Evolutionary conservation across 2,329 filamentous ascomycete genomes (phyloP).

Genomic region (Ceratocystis colombiana): DNA sequence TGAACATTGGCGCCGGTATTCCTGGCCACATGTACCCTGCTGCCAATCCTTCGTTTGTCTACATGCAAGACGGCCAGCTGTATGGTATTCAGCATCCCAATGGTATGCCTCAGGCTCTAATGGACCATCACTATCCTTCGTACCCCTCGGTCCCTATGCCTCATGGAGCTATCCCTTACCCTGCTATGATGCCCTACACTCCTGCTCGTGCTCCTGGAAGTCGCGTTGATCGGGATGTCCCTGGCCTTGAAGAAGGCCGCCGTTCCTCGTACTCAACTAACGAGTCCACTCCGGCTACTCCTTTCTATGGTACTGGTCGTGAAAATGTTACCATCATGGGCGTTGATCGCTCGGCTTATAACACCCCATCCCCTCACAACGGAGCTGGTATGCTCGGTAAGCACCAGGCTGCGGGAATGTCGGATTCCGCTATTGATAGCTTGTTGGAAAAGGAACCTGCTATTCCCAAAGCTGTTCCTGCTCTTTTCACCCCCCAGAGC

Average conservation of each 20-base stretch:
- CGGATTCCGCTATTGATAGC: slow-evolving; percentile 49
- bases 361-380: slow-evolving; percentile 56
- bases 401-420: slow-evolving; percentile 33
- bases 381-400: slow-evolving; percentile 40
- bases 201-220: slow-evolving; percentile 45
- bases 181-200: slow-evolving; percentile 42
- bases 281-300: slow-evolving; percentile 56
- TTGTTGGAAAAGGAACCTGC: slow-evolving; percentile 65
- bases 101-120: slow-evolving; percentile 17
- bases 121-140: slow-evolving; percentile 17
- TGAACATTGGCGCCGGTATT: slow-evolving; percentile 32
- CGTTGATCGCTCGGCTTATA: slow-evolving; percentile 55
- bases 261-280: slow-evolving; percentile 59
- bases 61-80: slow-evolving; percentile 34
- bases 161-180: slow-evolving; percentile 32
- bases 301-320: slow-evolving; percentile 50
- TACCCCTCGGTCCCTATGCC: slow-evolving; percentile 30
- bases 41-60: slow-evolving; percentile 27
- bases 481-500: slow-evolving; percentile 74
- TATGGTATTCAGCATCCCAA: slow-evolving; percentile 30
- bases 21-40: slow-evolving; percentile 19
- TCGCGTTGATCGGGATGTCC: slow-evolving; percentile 42
- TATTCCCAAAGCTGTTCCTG: slow-evolving; percentile 81
- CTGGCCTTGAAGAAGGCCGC: slow-evolving; percentile 50
- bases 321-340: slow-evolving; percentile 46